These are phyloP conservation scores for Xylaria flabelliformis DNA, from an alignment of 495 filamentous ascomycete species.

Conservation along the genomic window DNA sequence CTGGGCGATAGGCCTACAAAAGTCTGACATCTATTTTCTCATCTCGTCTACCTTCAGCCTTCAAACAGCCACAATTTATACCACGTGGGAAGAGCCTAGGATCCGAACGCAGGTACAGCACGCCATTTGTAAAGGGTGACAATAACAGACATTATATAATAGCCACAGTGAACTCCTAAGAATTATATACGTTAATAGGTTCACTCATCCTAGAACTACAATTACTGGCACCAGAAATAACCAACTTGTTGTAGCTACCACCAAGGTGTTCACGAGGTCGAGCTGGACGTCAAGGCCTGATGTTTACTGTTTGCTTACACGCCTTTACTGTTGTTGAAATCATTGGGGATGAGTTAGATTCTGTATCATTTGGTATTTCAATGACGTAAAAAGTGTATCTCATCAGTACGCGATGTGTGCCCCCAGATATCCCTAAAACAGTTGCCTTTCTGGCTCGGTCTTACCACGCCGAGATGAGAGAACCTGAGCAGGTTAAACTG, in stretches of 20 bases:
- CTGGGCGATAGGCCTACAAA: too few species aligned
- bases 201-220: background rate
- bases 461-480: background rate
- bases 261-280: constrained; percentile 10
- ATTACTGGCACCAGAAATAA: background rate
- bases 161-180: background rate
- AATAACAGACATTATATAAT: constrained; percentile 1
- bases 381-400: constrained; percentile 9
- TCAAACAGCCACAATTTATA: background rate
- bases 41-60: background rate
- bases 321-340: background rate
- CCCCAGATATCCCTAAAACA: background rate
- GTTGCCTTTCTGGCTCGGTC: background rate
- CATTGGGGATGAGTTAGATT: background rate
- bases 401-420: background rate
- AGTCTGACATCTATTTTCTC: too few species aligned
- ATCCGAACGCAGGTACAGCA: background rate
- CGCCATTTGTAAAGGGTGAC: background rate
- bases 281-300: background rate
- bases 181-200: background rate
- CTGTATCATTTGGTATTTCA: constrained; percentile 7
- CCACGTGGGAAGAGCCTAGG: constrained; percentile 6
- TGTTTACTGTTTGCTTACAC: constrained; percentile 22
- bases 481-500: background rate
- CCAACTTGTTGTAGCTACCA: background rate